Conservation (phyloP, 1,284 basidiomycete genomes). For the Neolentinus lepideus region DNA sequence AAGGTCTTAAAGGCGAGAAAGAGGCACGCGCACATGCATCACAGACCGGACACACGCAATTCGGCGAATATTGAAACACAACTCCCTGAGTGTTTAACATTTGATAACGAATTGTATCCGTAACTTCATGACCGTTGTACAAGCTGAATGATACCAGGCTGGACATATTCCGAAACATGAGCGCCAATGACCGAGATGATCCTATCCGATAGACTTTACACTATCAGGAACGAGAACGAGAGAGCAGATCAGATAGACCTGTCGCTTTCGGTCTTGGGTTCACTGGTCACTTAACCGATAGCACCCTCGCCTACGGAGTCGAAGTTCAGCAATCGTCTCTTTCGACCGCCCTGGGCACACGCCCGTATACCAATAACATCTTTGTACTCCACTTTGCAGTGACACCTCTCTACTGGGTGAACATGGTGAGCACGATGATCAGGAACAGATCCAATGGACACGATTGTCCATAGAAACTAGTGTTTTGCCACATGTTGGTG, state of each 20-base stretch:
- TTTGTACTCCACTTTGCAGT: background rate
- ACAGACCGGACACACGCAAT: slow-evolving; percentile 79
- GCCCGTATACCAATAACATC: background rate
- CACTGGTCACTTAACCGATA: background rate
- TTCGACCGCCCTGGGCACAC: no score
- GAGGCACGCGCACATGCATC: slow-evolving; percentile 83
- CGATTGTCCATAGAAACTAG: background rate
- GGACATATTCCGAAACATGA: no score
- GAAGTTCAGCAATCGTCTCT: background rate
- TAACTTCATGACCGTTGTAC: no score
- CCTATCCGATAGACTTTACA: no score
- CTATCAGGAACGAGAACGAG: no score
- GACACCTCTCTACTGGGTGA: background rate
- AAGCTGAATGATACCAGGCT: no score
- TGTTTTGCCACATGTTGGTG: background rate
- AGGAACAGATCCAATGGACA: no score
- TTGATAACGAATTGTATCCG: no score
- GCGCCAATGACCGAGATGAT: no score
- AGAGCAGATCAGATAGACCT: no score
- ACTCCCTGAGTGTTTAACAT: background rate
- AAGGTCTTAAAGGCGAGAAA: slow-evolving; percentile 87
- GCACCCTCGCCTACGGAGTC: background rate
- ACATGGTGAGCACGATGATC: background rate
- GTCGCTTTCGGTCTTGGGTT: background rate
- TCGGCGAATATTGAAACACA: slow-evolving; percentile 73